phyloP scores from a whole-genome alignment of 139 green algal genomes.

The Eudorina sp. region DNA sequence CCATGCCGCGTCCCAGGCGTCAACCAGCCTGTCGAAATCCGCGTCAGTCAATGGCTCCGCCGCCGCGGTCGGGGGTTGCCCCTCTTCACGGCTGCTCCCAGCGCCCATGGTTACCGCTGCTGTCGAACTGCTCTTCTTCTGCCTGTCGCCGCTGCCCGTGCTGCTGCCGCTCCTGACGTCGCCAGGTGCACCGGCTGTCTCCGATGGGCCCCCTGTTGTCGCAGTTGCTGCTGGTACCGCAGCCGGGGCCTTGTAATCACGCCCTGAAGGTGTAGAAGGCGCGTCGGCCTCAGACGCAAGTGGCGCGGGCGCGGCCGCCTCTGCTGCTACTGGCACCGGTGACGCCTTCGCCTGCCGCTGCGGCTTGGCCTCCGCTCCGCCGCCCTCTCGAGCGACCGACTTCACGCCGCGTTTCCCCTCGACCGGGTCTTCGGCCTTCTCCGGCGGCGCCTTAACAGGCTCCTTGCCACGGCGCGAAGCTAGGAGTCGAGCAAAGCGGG shows the following conservation, averaged over 20 bases:
- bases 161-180: not conserved
- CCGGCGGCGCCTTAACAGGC: not conserved
- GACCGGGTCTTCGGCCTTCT: not conserved
- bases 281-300: not conserved
- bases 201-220: not conserved
- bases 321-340: not conserved
- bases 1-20: slow-evolving; percentile 26
- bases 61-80: no score
- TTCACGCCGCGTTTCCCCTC: no score
- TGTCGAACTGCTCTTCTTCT: no score
- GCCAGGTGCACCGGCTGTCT: not conserved
- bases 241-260: not conserved
- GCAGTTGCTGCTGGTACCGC: not conserved
- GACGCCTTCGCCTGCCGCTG: not conserved
- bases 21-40: not conserved
- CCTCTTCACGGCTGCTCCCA: not conserved
- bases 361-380: not conserved
- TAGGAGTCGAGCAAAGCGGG: slow-evolving; percentile 9
- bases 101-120: slow-evolving; percentile 3
- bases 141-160: not conserved
- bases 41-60: not conserved
- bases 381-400: no score
- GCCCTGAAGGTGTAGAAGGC: not conserved
- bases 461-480: not conserved
- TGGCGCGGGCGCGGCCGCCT: not conserved